phyloP scores from a whole-genome alignment of 2,329 filamentous ascomycete genomes.

The Escovopsis sp. region DNA sequence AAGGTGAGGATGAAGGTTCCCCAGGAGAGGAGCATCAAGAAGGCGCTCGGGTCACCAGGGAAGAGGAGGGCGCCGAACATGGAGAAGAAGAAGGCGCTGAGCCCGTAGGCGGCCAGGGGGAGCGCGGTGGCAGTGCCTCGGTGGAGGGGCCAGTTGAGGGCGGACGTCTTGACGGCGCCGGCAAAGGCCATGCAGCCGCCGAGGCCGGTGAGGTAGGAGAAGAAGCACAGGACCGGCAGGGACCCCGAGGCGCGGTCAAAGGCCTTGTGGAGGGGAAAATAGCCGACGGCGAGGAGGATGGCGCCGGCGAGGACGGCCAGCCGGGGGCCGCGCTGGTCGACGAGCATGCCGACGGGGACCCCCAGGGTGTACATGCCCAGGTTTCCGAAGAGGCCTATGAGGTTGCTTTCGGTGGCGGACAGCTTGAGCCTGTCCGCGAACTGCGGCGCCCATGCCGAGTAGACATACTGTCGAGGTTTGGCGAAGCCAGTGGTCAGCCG shows the following conservation, averaged over 20 bases:
- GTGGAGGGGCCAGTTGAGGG: slow-evolving; percentile 81
- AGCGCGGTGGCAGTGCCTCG: slow-evolving; percentile 90
- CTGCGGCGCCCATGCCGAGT: slow-evolving; percentile 94
- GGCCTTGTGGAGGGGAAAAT: slow-evolving; percentile 71
- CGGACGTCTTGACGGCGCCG: slow-evolving; percentile 71
- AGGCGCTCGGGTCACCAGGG: slow-evolving; percentile 67
- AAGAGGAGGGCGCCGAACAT: slow-evolving; percentile 62
- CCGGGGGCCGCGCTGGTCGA: slow-evolving; percentile 69
- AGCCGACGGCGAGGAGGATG: slow-evolving; percentile 59
- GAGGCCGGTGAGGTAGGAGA: slow-evolving; percentile 71
- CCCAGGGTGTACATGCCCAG: slow-evolving; percentile 89
- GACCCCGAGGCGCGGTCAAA: slow-evolving; percentile 53
- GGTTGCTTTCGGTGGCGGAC: slow-evolving; percentile 82
- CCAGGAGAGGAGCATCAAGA: slow-evolving; percentile 64
- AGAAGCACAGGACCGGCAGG: slow-evolving; percentile 57
- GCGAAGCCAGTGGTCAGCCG: slow-evolving; percentile 1
- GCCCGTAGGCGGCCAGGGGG: slow-evolving; percentile 78
- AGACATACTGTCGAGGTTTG: slow-evolving; percentile 59
- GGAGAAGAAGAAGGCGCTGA: slow-evolving; percentile 96
- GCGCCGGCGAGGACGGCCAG: slow-evolving; percentile 65
- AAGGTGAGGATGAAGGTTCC: slow-evolving; percentile 68
- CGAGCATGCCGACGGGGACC: slow-evolving; percentile 75
- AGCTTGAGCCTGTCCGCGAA: slow-evolving; percentile 78
- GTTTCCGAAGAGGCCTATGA: slow-evolving; percentile 77
- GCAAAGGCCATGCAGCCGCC: slow-evolving; percentile 88